A percentile compares a stretch with the other conserved stretches of the same genome.
Evolutionary conservation across 148 eudicot species (phyloP).

Genomic region (Talinum fruticosum): DNA sequence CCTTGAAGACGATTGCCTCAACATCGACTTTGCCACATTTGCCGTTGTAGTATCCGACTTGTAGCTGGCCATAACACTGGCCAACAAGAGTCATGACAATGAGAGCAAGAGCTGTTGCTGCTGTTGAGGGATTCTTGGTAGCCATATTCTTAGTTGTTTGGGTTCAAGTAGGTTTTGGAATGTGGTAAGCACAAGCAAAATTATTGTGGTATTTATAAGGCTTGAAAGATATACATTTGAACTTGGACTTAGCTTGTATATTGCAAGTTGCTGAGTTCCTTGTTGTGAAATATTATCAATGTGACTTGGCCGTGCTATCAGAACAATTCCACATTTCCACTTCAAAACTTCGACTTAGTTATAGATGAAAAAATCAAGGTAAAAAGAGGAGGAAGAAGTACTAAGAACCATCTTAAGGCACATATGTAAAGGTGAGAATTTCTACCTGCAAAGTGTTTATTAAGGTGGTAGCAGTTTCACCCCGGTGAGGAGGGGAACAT

Average conservation of each 20-base stretch:
- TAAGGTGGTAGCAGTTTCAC: too few species aligned
- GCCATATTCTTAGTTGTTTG: background rate
- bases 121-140: background rate
- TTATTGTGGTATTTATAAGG: background rate
- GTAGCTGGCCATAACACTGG: background rate
- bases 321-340: too few species aligned
- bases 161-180: background rate
- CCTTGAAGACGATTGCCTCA: background rate
- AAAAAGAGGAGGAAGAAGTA: too few species aligned
- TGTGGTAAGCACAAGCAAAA: background rate
- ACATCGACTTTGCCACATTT: background rate
- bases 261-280: background rate
- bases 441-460: too few species aligned
- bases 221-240: background rate
- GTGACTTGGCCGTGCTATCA: too few species aligned
- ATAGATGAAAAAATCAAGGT: too few species aligned
- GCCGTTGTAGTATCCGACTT: background rate
- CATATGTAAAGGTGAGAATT: background rate
- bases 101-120: background rate
- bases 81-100: slow-evolving; percentile 3
- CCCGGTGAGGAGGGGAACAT: too few species aligned
- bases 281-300: background rate
- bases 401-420: background rate
- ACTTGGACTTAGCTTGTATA: background rate
- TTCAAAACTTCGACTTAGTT: too few species aligned